A percentile compares a stretch with the other conserved stretches of the same genome.
Evolutionary conservation across 805 yeast species (phyloP).

Genomic region (Kazachstania taianensis): DNA sequence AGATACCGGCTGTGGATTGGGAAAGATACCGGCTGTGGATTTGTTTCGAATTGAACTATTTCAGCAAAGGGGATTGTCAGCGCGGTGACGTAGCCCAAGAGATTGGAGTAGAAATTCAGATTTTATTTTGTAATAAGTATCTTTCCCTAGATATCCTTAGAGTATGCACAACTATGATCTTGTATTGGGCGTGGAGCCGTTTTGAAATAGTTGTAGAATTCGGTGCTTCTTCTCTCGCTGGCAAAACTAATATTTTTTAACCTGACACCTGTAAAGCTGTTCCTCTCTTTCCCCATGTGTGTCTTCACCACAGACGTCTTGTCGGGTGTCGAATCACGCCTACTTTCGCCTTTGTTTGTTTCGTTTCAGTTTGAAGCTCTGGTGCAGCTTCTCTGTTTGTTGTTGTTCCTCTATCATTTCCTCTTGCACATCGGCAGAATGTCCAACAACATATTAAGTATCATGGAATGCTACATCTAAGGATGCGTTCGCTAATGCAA

Average conservation of each 20-base stretch:
- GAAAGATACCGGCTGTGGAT: too few species aligned
- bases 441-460: too few species aligned
- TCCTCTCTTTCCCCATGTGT: not conserved
- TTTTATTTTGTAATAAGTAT: conserved; percentile 46
- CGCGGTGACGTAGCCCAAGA: conserved; percentile 58
- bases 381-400: not conserved
- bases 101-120: conserved; percentile 55
- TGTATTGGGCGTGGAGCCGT: conserved; percentile 37
- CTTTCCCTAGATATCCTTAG: conserved; percentile 56
- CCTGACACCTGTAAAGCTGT: not conserved
- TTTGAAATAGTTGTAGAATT: conserved; percentile 51
- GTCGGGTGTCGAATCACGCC: not conserved
- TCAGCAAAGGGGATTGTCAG: conserved; percentile 49
- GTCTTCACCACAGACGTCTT: not conserved
- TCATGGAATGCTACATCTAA: too few species aligned
- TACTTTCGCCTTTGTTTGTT: conserved; percentile 1
- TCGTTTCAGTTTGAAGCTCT: not conserved
- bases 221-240: conserved; percentile 42
- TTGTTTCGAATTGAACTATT: conserved; percentile 53
- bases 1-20: too few species aligned
- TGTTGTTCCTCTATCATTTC: too few species aligned
- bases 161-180: conserved; percentile 56
- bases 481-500: too few species aligned
- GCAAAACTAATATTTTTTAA: conserved; percentile 28
- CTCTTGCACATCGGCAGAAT: too few species aligned